phyloP scores from a whole-genome alignment of 176 grass and related monocot genomes.

The Oryza glaberrima region DNA sequence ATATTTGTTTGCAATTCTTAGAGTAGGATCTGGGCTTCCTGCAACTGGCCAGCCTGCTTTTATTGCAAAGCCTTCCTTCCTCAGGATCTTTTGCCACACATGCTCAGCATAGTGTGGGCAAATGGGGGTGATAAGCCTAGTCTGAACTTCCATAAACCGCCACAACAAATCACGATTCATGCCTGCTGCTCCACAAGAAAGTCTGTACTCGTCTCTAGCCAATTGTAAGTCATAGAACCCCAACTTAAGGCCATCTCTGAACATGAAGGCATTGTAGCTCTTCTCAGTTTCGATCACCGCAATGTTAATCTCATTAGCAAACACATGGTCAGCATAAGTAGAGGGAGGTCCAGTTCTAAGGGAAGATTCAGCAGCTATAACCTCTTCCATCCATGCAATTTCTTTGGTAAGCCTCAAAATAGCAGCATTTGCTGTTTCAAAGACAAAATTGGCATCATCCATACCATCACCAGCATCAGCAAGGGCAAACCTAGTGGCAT shows the following conservation, averaged over 20 bases:
- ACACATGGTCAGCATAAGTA: constrained; percentile 69
- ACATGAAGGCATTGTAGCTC: constrained; percentile 76
- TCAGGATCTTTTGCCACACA: no score
- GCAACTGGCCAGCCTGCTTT: no score
- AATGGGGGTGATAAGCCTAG: no score
- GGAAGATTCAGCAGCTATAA: constrained; percentile 60
- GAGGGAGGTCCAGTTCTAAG: constrained; percentile 51
- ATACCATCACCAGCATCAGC: constrained; percentile 89
- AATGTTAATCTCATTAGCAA: constrained; percentile 81
- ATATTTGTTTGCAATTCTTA: no score
- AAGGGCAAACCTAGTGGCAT: constrained; percentile 85
- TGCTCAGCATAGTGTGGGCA: no score
- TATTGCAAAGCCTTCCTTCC: no score
- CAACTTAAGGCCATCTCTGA: constrained; percentile 73
- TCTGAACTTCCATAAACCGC: no score
- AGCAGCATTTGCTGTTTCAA: constrained; percentile 85
- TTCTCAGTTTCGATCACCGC: constrained; percentile 70
- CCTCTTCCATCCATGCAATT: constrained; percentile 88
- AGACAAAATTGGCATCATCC: constrained; percentile 92
- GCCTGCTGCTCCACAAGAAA: constrained; percentile 64
- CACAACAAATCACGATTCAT: constrained; percentile 44
- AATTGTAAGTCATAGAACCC: constrained; percentile 85
- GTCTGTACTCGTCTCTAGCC: constrained; percentile 76
- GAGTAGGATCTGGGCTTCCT: no score
- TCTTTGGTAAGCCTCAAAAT: constrained; percentile 83